Evolutionary conservation across 805 yeast genomes (phyloP).

Genomic region (Saturnispora sanitii): DNA sequence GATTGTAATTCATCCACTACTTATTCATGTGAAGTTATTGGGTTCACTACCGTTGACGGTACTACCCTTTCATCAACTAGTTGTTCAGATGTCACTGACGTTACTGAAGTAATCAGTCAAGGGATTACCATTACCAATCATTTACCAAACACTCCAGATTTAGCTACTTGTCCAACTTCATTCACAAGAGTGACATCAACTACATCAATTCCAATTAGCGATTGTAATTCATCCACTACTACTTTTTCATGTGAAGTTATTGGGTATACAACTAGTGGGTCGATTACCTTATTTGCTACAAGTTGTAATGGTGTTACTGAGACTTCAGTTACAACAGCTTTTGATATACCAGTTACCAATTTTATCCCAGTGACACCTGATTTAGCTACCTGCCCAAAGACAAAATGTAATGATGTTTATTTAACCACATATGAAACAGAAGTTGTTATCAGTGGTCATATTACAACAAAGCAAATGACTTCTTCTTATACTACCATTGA

Average conservation of each 20-base stretch:
- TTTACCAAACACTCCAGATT: background rate
- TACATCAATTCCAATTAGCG: slow-evolving; percentile 2
- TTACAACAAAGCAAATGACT: no score
- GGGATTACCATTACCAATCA: slow-evolving; percentile 6
- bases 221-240: slow-evolving; percentile 1
- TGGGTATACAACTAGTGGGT: no score
- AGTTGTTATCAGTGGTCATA: no score
- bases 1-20: background rate
- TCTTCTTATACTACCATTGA: no score
- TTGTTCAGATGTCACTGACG: slow-evolving; percentile 6
- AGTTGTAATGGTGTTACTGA: background rate
- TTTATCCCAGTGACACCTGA: no score
- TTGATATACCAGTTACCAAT: no score
- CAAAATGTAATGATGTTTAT: no score
- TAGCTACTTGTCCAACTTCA: slow-evolving; percentile 8
- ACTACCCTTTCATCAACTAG: slow-evolving; percentile 8
- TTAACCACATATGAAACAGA: no score
- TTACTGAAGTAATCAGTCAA: slow-evolving; percentile 1
- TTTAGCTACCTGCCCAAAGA: no score
- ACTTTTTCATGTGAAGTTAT: background rate
- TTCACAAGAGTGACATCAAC: background rate
- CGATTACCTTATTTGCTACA: slow-evolving; percentile 1
- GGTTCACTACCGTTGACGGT: background rate
- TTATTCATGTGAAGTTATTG: slow-evolving; percentile 1
- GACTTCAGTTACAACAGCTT: background rate